Evolutionary conservation across 2,329 filamentous ascomycete genomes (phyloP), one percentile per base, ranked within the genome.

Genomic region (Claviceps humidiphila): DNA sequence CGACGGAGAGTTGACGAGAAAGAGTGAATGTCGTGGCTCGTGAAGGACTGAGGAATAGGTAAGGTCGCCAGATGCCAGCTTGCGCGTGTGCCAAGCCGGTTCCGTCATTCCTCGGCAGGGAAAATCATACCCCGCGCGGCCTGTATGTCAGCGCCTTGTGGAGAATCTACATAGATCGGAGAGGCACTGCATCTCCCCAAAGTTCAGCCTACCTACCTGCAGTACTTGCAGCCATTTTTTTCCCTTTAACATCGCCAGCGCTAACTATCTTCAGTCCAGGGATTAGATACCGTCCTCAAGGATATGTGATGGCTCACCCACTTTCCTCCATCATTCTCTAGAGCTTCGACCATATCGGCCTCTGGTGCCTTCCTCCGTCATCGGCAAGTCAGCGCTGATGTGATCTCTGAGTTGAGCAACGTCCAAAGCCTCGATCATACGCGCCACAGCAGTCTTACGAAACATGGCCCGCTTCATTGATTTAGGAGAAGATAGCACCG

Each of bases 391-490:
- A 49, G 7, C 39, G 22, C 24, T 20, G 43, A 17, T n/a, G 37
- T 40, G 37, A 13, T 48, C 14, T 22, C 5, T 38, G 37, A 14
- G 20, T 38, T 38, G 24, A 42, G 39, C 41, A 43, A 26, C 30
- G 24, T 38, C 52, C 13, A 43, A 4, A n/a, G 22, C 34, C 17
- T 44, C 26, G 16, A 14, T 13, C 13, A 41, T 41, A 49, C 45
- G 22, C 22, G 22, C 41, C 48, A 16, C 37, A 4, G 9, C 41
- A 42, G 30, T 13, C 16, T 24, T 13, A n/a, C 37, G 6, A 16
- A 22, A 53, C 2, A 61, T 61, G 59, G 59, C 59, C 46, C 58
- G 57, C 9, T 60, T 61, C 42, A 43, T 61, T 43, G 59, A 61
- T 52, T 47, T 61, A 14, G 58, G 57, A 3, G 55, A 58, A 47